Evolutionary conservation across 2,329 filamentous ascomycete species (phyloP).

Genomic region (Truncatella angustata): DNA sequence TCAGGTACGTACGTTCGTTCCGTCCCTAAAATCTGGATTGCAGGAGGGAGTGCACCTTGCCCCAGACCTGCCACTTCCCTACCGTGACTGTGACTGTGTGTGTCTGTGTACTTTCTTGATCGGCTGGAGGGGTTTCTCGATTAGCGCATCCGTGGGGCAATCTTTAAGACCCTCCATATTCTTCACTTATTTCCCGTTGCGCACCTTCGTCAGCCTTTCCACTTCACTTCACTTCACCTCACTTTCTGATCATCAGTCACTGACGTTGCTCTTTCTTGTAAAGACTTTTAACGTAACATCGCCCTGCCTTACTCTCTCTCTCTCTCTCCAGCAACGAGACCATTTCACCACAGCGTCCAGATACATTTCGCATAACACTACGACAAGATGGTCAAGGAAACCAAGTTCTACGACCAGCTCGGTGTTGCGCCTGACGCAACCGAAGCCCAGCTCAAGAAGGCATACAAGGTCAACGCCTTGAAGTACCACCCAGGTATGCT

Average conservation of each 20-base stretch:
- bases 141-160: constrained; percentile 10
- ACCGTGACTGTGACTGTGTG: too few species aligned
- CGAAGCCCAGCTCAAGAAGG: constrained; percentile 87
- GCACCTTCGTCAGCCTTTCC: background rate
- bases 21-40: too few species aligned
- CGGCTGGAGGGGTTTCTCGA: background rate
- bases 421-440: constrained; percentile 76
- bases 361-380: too few species aligned
- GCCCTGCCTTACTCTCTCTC: too few species aligned
- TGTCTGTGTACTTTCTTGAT: too few species aligned
- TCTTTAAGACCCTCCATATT: background rate
- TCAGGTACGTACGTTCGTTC: constrained; percentile 5
- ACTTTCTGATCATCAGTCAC: too few species aligned
- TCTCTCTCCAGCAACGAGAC: too few species aligned
- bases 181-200: background rate
- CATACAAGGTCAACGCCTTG: constrained; percentile 78
- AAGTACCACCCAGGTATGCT: constrained; percentile 79
- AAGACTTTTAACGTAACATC: too few species aligned
- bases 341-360: too few species aligned
- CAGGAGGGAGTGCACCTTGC: too few species aligned
- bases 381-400: constrained; percentile 72
- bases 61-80: background rate
- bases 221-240: background rate
- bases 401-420: constrained; percentile 74
- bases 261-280: too few species aligned